These are phyloP conservation scores for Wickerhamiella allomyrinae DNA, from an alignment of 805 yeast genomes.

Conservation along the genomic window DNA sequence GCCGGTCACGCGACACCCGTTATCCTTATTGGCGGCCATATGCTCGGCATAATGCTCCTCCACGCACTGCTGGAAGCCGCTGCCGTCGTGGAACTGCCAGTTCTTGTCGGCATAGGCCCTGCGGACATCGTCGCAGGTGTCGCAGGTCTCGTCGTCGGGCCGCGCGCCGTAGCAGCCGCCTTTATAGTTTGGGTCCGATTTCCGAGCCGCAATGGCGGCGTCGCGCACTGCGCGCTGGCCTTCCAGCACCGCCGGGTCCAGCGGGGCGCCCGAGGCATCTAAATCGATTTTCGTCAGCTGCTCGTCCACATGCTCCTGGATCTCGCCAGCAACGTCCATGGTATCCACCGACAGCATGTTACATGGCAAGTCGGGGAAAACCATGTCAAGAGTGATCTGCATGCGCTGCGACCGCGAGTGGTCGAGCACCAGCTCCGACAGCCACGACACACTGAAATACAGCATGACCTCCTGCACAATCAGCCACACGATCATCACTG, in stretches of 20 bases:
- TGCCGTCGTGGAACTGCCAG: constrained; percentile 89
- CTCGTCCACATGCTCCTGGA: constrained; percentile 56
- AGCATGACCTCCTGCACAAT: constrained; percentile 63
- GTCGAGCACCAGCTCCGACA: constrained; percentile 84
- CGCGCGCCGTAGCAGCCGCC: constrained; percentile 89
- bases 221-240: constrained; percentile 27
- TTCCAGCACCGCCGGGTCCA: constrained; percentile 30
- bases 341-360: constrained; percentile 65
- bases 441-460: constrained; percentile 48
- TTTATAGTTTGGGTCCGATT: constrained; percentile 39
- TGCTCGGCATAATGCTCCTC: constrained; percentile 66
- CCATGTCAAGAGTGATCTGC: constrained; percentile 66
- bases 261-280: constrained; percentile 35
- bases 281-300: constrained; percentile 64
- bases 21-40: constrained; percentile 44
- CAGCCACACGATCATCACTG: constrained; percentile 44
- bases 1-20: constrained; percentile 85
- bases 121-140: constrained; percentile 69
- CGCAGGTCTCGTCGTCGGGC: constrained; percentile 53
- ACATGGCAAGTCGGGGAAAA: constrained; percentile 80
- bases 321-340: constrained; percentile 78
- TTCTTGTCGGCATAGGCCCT: constrained; percentile 59
- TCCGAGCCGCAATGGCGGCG: constrained; percentile 18
- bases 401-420: constrained; percentile 47
- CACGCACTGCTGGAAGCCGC: constrained; percentile 80